These are phyloP conservation scores for Hydnomerulius pinastri DNA, from an alignment of 768 basidiomycete species.

Conservation along the genomic window DNA sequence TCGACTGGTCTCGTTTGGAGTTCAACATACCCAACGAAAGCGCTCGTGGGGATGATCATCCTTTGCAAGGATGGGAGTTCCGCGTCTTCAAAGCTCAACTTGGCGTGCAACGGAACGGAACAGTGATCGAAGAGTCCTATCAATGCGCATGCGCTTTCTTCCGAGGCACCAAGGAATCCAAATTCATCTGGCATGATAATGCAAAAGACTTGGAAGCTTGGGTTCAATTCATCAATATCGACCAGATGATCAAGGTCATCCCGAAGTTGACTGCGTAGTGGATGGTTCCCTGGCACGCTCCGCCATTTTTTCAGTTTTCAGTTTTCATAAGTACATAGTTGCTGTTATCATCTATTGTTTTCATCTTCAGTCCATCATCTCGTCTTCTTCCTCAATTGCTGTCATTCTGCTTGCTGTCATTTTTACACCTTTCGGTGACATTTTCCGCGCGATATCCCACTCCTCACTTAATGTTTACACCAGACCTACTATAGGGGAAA, in stretches of 20 bases:
- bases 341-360: background rate
- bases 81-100: constrained; percentile 75
- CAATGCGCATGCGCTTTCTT: constrained; percentile 81
- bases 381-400: background rate
- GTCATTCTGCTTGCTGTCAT: constrained; percentile 4
- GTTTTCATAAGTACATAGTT: background rate
- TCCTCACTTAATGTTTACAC: constrained; percentile 6
- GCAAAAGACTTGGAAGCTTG: constrained; percentile 69
- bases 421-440: constrained; percentile 3
- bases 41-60: constrained; percentile 67
- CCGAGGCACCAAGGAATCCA: constrained; percentile 62
- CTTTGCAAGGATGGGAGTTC: constrained; percentile 84
- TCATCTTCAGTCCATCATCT: constrained; percentile 1
- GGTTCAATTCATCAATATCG: constrained; percentile 84
- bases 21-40: constrained; percentile 69
- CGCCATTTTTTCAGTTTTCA: background rate
- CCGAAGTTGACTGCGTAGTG: constrained; percentile 67
- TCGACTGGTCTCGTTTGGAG: constrained; percentile 80
- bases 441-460: constrained; percentile 12
- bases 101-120: constrained; percentile 60
- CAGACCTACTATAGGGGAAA: background rate
- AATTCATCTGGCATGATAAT: constrained; percentile 72
- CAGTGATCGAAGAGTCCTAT: constrained; percentile 63
- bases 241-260: constrained; percentile 79
- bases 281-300: background rate